These are phyloP conservation scores for Lizonia empirigonia DNA, from an alignment of 2,329 filamentous ascomycete species.

Conservation along the genomic window DNA sequence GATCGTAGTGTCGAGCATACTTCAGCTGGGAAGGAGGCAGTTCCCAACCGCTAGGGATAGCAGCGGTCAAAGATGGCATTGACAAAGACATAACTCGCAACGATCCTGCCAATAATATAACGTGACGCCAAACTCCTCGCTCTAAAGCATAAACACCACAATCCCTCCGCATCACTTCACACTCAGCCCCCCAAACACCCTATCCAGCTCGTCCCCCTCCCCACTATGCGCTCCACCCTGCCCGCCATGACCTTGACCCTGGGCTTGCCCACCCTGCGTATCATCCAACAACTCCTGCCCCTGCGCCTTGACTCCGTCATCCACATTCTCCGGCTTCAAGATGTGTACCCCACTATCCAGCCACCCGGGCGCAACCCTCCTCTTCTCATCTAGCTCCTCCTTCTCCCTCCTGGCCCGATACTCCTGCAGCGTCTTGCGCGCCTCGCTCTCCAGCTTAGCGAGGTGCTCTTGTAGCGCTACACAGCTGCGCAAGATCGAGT, in stretches of 20 bases:
- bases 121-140: conserved; percentile 12
- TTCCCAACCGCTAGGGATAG: no score
- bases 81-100: no score
- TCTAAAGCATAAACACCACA: not conserved
- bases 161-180: not conserved
- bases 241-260: not conserved
- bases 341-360: conserved; percentile 71
- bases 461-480: conserved; percentile 78
- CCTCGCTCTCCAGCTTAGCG: conserved; percentile 69
- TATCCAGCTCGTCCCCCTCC: conserved; percentile 63
- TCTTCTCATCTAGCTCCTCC: conserved; percentile 77
- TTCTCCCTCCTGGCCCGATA: conserved; percentile 71
- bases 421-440: conserved; percentile 67
- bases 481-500: conserved; percentile 84
- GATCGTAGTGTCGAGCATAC: not conserved
- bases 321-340: conserved; percentile 66
- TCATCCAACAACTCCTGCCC: conserved; percentile 47
- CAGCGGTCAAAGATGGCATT: no score
- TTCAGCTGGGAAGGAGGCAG: not conserved
- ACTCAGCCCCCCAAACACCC: conserved; percentile 70
- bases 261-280: conserved; percentile 21
- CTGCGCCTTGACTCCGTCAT: conserved; percentile 57
- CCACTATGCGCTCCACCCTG: conserved; percentile 34
- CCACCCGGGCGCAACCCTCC: conserved; percentile 79
- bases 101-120: no score